These are phyloP conservation scores for Phytophthora chlamydospora DNA, from an alignment of 352 stramenopile species.

Conservation along the genomic window DNA sequence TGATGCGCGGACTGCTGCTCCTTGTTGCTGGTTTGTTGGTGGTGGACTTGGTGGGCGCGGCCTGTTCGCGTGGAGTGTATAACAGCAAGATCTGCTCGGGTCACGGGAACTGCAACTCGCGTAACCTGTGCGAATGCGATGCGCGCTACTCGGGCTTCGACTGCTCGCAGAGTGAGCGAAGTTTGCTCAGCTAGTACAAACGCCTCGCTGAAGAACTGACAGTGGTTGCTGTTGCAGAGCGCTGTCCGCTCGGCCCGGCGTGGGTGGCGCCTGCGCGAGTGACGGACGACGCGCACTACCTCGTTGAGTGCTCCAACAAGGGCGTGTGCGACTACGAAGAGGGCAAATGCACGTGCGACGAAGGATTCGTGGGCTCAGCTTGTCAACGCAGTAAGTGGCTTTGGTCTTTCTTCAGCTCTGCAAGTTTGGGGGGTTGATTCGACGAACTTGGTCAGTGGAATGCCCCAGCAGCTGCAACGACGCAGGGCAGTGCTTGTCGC, in stretches of 20 bases:
- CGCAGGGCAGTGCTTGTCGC: conserved; percentile 68
- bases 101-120: conserved; percentile 50
- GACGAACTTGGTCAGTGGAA: conserved; percentile 38
- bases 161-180: conserved; percentile 59
- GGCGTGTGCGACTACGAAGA: conserved; percentile 61
- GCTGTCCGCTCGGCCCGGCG: conserved; percentile 55
- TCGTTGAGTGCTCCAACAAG: conserved; percentile 80
- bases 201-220: background rate
- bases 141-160: conserved; percentile 58
- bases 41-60: conserved; percentile 4
- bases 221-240: conserved; percentile 24
- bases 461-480: conserved; percentile 52
- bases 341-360: conserved; percentile 65
- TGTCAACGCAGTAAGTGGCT: conserved; percentile 66
- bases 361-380: conserved; percentile 69
- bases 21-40: conserved; percentile 6
- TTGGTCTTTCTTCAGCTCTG: too few species aligned
- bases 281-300: conserved; percentile 63
- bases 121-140: conserved; percentile 65
- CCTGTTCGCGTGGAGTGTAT: conserved; percentile 51
- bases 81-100: conserved; percentile 69
- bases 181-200: too few species aligned
- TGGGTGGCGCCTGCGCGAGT: conserved; percentile 64
- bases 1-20: background rate
- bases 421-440: too few species aligned